phyloP scores from a whole-genome alignment of 2,329 filamentous ascomycete species.

The Colletotrichum sp. region DNA sequence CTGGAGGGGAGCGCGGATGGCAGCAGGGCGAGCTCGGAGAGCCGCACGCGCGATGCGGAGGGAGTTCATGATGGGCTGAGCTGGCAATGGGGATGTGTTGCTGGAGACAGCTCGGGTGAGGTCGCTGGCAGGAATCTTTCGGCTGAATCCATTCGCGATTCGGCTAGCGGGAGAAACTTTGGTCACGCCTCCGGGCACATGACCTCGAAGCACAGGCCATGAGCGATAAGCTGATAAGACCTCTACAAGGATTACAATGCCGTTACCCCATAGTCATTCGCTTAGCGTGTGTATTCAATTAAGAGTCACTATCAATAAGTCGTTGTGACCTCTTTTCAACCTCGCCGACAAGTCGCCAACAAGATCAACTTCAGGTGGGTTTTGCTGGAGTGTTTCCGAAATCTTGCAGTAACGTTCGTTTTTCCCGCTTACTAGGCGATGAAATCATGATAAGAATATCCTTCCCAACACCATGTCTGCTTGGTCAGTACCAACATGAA shows the following conservation, averaged over 20 bases:
- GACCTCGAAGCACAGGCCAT: constrained; percentile 20
- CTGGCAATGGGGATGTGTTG: constrained; percentile 56
- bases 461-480: neutral
- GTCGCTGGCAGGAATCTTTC: constrained; percentile 55
- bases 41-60: constrained; percentile 90
- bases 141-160: constrained; percentile 43
- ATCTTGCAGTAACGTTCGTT: neutral
- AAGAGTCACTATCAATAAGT: neutral
- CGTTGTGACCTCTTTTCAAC: neutral
- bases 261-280: neutral
- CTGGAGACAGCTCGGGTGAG: constrained; percentile 45
- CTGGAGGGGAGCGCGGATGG: constrained; percentile 77
- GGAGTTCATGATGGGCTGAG: constrained; percentile 81
- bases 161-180: constrained; percentile 40
- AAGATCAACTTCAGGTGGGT: neutral
- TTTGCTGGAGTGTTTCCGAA: neutral
- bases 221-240: neutral
- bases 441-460: neutral
- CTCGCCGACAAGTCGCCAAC: neutral
- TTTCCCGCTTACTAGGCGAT: accelerated
- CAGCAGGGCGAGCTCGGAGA: constrained; percentile 80
- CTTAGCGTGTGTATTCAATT: neutral
- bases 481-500: neutral
- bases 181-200: constrained; percentile 38
- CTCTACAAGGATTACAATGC: neutral